Evolutionary conservation across 257 asterid species (phyloP).

Genomic region (Salvia splendens): DNA sequence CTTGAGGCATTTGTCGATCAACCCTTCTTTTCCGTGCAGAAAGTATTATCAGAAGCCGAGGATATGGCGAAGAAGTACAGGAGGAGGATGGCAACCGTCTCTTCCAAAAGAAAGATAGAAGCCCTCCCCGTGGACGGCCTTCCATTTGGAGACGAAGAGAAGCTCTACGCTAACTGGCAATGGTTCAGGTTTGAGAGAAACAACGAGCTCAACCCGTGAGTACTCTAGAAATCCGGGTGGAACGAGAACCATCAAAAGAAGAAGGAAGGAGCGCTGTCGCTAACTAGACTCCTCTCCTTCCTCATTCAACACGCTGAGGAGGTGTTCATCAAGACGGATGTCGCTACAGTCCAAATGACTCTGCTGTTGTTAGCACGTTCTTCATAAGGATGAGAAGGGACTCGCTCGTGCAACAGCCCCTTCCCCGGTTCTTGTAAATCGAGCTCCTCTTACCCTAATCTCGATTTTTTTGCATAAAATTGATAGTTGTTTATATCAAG

Average conservation of each 20-base stretch:
- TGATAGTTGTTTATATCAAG: too few relatives aligned
- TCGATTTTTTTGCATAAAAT: not conserved
- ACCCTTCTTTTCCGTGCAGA: constrained; percentile 42
- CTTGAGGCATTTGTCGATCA: not conserved
- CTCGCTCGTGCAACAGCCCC: not conserved
- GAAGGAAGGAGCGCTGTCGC: not conserved
- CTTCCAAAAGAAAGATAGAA: constrained; percentile 47
- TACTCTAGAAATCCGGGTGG: constrained; percentile 4
- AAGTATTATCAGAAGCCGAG: constrained; percentile 84
- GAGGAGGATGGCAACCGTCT: constrained; percentile 45
- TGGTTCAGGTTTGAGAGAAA: constrained; percentile 80
- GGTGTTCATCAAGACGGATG: not conserved
- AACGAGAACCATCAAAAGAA: not conserved
- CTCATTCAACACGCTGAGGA: not conserved
- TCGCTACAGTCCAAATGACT: constrained; percentile 6
- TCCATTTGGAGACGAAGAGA: constrained; percentile 78
- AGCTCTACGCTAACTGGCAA: constrained; percentile 73
- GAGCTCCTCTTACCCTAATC: not conserved
- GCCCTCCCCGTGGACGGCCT: constrained; percentile 47
- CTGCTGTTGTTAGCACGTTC: not conserved
- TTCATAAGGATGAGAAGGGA: not conserved
- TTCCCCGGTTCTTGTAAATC: constrained; percentile 6
- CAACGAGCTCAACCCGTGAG: constrained; percentile 31
- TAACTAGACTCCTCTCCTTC: constrained; percentile 13
- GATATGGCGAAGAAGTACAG: constrained; percentile 83